phyloP scores from a whole-genome alignment of 495 filamentous ascomycete genomes.

The Stereocaulon alpinum region DNA sequence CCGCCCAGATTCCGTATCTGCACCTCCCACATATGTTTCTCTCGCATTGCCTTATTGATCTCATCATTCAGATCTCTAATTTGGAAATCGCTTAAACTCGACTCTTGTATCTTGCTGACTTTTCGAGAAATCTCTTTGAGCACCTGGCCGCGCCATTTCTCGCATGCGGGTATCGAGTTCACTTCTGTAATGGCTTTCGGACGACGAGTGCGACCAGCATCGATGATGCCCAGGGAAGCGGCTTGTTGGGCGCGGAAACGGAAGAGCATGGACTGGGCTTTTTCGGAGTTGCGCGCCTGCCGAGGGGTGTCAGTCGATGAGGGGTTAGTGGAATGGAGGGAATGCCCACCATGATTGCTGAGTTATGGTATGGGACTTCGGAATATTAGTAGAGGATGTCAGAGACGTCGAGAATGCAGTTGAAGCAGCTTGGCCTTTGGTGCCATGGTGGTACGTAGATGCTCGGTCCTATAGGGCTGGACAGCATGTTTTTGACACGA shows the following conservation, averaged over 20 bases:
- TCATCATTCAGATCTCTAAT: constrained; percentile 98
- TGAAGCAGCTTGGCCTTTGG: no score
- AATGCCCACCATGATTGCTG: constrained; percentile 4
- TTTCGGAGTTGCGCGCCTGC: constrained; percentile 82
- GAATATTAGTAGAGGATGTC: neutral
- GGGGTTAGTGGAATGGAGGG: neutral
- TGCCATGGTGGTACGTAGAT: no score
- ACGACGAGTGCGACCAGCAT: constrained; percentile 78
- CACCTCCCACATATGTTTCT: constrained; percentile 97
- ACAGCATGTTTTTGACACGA: no score
- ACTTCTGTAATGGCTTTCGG: constrained; percentile 83
- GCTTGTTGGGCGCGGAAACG: constrained; percentile 98
- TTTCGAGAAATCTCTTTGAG: constrained; percentile 96
- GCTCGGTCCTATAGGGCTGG: no score
- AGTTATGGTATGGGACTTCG: neutral
- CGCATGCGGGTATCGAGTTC: constrained; percentile 72
- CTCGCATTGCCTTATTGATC: constrained; percentile 97
- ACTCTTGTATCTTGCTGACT: constrained; percentile 88
- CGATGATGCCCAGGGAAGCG: constrained; percentile 90
- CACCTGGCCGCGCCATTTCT: constrained; percentile 97
- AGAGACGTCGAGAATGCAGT: no score
- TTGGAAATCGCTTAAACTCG: constrained; percentile 81
- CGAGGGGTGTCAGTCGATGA: neutral
- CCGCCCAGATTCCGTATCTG: constrained; percentile 90
- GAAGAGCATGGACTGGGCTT: constrained; percentile 99